Base-by-base conservation (phyloP, 177 flowering plant species). In the Vitis hybrid region DNA sequence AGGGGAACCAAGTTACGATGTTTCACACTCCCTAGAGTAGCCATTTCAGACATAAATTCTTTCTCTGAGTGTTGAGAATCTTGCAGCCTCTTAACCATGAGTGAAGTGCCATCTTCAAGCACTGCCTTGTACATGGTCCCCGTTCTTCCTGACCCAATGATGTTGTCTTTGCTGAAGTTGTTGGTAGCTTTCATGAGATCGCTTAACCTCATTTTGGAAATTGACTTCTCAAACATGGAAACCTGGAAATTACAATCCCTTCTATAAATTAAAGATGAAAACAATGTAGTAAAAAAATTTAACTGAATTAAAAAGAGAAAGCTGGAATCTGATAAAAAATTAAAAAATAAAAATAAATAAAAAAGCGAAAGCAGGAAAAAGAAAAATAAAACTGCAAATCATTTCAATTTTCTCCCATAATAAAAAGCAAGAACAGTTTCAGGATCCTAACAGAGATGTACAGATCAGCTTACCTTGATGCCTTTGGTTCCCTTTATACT, bases 111-210 rank as follows among this genome's bases (percentile, higher is more conserved):
- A 66, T 91, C 91, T 8, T 81, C 83, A 58, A 93, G 86, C 18
- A 74, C 68, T 62, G 89, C 98, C 72, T 81, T 85, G 82, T 91
- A 93, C 79, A 86, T 72, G 4, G 95, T 80, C 64, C 98, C 97
- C 1, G 95, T 91, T 75, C 97, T 87, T 70, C 91, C 98, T 7
- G 87, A 66, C 19, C 92, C 93, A 67, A 91, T 88, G 23, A 93
- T 86, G 66, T 87, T 89, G 58, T 77, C 70, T 67, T 85, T 86
- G 84, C 75, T 82, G 79, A 93, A 93, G 71, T 64, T 81, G 74
- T 83, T 77, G 2, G 97, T 91, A 51, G 93, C 94, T 81, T 87
- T 88, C 94, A 93, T 84, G 68, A 91, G 91, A 78, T 93, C 92
- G 65, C 78, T 82, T 57, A 91, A 70, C 72, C 77, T 82, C 90